A percentile compares a stretch with the other conserved stretches of the same genome.
Evolutionary conservation across 192 early-diverging fungal species (phyloP).

Genomic region (Entomortierella chlamydospora): DNA sequence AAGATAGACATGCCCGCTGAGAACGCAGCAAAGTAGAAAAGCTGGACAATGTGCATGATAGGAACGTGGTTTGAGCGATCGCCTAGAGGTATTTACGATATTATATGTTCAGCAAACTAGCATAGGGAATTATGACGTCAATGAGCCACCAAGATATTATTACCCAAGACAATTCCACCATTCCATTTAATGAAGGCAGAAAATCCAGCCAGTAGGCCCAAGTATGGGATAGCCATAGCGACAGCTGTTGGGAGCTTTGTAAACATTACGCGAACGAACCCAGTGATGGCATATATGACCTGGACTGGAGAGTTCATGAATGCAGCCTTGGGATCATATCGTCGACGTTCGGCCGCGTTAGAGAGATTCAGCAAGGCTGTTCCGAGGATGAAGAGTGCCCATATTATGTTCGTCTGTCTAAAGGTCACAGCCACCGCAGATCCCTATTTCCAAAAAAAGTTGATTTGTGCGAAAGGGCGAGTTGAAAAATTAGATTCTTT

Average conservation of each 20-base stretch:
- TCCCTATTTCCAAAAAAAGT: neutral
- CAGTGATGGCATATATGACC: slow-evolving; percentile 18
- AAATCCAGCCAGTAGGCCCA: slow-evolving; percentile 65
- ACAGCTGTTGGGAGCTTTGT: slow-evolving; percentile 19
- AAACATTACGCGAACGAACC: slow-evolving; percentile 26
- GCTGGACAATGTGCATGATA: slow-evolving; percentile 82
- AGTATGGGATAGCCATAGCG: slow-evolving; percentile 61
- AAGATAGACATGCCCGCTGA: slow-evolving; percentile 61
- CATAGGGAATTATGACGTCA: no score
- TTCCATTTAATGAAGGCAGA: slow-evolving; percentile 80
- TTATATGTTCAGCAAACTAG: no score
- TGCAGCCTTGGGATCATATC: slow-evolving; percentile 37
- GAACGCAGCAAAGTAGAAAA: slow-evolving; percentile 87
- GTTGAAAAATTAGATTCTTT: no score
- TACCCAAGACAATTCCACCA: slow-evolving; percentile 86
- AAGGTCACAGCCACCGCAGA: slow-evolving; percentile 68
- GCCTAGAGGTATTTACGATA: slow-evolving; percentile 55
- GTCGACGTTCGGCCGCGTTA: slow-evolving; percentile 21
- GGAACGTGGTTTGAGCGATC: slow-evolving; percentile 89
- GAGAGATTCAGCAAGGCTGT: slow-evolving; percentile 49
- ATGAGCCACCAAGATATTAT: no score
- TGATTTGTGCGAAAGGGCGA: neutral
- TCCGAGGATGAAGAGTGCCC: slow-evolving; percentile 80
- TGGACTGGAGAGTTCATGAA: slow-evolving; percentile 21
- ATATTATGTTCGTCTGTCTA: slow-evolving; percentile 94